Conservation (phyloP, 2,329 filamentous ascomycete genomes). For the Conoideocrella luteorostrata region DNA sequence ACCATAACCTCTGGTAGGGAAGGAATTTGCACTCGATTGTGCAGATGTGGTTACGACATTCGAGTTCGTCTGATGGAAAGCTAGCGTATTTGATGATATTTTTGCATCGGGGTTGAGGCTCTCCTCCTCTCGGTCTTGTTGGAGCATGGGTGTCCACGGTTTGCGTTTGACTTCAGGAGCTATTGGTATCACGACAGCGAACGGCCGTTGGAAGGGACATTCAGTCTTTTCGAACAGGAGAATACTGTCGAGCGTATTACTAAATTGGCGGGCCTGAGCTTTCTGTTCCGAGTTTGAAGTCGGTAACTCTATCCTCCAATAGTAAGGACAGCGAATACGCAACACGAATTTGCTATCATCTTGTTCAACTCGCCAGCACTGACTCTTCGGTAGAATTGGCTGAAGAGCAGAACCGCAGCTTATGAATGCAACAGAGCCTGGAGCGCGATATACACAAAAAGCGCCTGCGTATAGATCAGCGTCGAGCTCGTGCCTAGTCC, state of each 20-base stretch:
- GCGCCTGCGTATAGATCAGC: no score
- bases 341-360: conserved; percentile 76
- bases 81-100: no score
- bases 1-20: no score
- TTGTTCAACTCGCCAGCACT: conserved; percentile 90
- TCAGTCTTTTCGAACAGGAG: conserved; percentile 82
- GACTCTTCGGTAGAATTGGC: conserved; percentile 81
- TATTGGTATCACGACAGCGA: conserved; percentile 68
- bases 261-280: conserved; percentile 58
- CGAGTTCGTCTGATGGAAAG: no score
- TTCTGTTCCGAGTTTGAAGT: conserved; percentile 42
- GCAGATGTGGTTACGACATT: no score
- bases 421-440: conserved; percentile 79
- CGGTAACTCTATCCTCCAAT: conserved; percentile 86
- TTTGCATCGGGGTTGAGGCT: no score
- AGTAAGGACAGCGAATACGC: conserved; percentile 74
- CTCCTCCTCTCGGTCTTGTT: conserved; percentile 60
- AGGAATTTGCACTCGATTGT: no score
- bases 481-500: no score
- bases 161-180: conserved; percentile 58
- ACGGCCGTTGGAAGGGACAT: conserved; percentile 76
- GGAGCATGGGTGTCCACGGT: conserved; percentile 54
- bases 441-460: conserved; percentile 78
- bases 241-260: conserved; percentile 62
- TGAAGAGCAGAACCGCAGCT: conserved; percentile 79